A percentile compares a stretch with the other conserved stretches of the same genome.
These are phyloP conservation scores for Triadica sebifera DNA, from an alignment of 345 rosid species.

Conservation along the genomic window DNA sequence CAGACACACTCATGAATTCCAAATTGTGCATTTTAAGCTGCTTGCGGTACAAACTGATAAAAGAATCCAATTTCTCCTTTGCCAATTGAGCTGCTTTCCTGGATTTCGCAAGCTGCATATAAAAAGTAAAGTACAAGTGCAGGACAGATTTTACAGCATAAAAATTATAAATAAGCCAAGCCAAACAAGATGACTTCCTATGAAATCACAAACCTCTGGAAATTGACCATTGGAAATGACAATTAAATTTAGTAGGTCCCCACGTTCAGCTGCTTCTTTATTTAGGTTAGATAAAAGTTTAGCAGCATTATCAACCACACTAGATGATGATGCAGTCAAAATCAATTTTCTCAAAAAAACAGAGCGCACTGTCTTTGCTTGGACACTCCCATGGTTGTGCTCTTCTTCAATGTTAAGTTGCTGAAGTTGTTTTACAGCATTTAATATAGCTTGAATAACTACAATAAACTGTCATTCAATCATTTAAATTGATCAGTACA, in stretches of 20 bases:
- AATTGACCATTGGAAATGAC: constrained; percentile 55
- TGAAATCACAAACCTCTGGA: constrained; percentile 57
- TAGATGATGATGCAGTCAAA: constrained; percentile 63
- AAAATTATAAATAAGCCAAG: constrained; percentile 6
- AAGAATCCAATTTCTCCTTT: constrained; percentile 54
- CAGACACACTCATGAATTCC: constrained; percentile 59
- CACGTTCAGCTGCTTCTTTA: constrained; percentile 76
- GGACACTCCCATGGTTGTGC: constrained; percentile 25
- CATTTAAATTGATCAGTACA: constrained; percentile 23
- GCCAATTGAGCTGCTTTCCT: constrained; percentile 59
- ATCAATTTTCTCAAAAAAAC: constrained; percentile 61
- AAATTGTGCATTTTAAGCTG: constrained; percentile 47
- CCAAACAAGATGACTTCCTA: not conserved
- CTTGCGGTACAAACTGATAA: constrained; percentile 46
- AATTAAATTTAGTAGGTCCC: constrained; percentile 61
- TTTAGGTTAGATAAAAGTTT: constrained; percentile 64
- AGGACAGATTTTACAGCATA: not conserved
- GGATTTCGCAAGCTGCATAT: constrained; percentile 61
- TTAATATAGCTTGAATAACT: constrained; percentile 75
- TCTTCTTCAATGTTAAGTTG: constrained; percentile 51
- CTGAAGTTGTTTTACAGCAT: constrained; percentile 74
- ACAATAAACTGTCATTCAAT: constrained; percentile 67
- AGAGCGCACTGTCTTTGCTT: constrained; percentile 39
- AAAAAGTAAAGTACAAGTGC: constrained; percentile 14
- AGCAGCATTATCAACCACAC: constrained; percentile 58